Percentiles rank a stretch among this genome's conserved stretches.
Conservation (phyloP, 2,329 filamentous ascomycete species). For the Cercospora berteroae region DNA sequence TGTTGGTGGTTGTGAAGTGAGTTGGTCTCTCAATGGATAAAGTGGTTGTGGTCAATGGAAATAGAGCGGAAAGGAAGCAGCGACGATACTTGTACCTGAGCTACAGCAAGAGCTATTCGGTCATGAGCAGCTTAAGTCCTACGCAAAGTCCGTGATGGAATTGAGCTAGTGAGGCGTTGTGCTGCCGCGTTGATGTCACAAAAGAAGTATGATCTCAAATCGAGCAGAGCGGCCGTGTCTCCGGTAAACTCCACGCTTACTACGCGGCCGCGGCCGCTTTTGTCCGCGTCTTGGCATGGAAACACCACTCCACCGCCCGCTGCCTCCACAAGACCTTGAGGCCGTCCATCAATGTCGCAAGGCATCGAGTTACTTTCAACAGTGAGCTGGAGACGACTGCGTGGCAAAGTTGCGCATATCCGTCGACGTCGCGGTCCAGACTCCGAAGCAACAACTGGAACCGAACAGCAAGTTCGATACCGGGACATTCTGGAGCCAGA, state of each 20-base stretch:
- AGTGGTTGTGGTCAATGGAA: background rate
- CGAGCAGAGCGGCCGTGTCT: background rate
- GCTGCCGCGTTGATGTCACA: background rate
- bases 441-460: background rate
- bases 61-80: background rate
- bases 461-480: background rate
- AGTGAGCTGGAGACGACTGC: background rate
- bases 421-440: background rate
- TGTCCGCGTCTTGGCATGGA: background rate
- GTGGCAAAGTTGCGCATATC: background rate
- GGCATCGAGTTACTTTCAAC: background rate
- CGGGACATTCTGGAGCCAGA: background rate
- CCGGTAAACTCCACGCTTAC: background rate
- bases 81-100: background rate
- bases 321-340: background rate
- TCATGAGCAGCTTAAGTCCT: constrained; percentile 7
- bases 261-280: background rate
- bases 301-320: background rate
- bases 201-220: background rate
- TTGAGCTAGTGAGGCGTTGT: background rate
- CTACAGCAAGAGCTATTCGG: background rate
- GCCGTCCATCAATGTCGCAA: too few relatives aligned
- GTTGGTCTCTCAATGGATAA: background rate
- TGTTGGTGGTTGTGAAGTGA: background rate
- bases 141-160: constrained; percentile 4